Evolutionary conservation across 306 rosid genomes (phyloP).

Genomic region (Echinosophora koreensis): DNA sequence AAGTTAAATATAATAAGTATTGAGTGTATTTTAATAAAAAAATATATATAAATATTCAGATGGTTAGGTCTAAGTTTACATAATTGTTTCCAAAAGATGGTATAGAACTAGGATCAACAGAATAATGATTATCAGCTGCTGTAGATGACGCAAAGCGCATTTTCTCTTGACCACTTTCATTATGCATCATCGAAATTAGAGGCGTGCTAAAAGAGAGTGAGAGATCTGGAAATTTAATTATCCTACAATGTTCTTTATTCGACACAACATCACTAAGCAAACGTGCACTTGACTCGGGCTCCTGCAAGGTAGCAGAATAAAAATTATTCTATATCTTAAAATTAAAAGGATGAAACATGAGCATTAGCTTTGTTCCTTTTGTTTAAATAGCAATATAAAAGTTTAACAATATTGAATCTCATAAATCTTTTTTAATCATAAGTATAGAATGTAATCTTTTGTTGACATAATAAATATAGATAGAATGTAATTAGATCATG

Average conservation of each 20-base stretch:
- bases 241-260: conserved; percentile 31
- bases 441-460: not conserved
- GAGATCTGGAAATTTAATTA: conserved; percentile 44
- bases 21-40: not conserved
- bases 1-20: not conserved
- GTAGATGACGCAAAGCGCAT: conserved; percentile 24
- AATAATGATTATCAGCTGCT: conserved; percentile 28
- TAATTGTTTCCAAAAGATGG: conserved; percentile 35
- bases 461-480: not conserved
- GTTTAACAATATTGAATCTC: not conserved
- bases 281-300: conserved; percentile 24
- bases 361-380: not conserved
- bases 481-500: not conserved
- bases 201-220: conserved; percentile 48
- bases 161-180: conserved; percentile 43
- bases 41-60: conserved; percentile 43
- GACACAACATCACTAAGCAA: conserved; percentile 21
- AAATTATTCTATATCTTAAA: not conserved
- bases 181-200: conserved; percentile 18
- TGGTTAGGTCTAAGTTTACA: conserved; percentile 71
- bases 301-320: conserved; percentile 26
- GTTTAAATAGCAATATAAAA: not conserved
- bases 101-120: conserved; percentile 37
- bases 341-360: not conserved
- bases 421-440: not conserved